These are phyloP conservation scores for Aspergillus pseudotamarii DNA, from an alignment of 2,329 filamentous ascomycete genomes.

Conservation along the genomic window DNA sequence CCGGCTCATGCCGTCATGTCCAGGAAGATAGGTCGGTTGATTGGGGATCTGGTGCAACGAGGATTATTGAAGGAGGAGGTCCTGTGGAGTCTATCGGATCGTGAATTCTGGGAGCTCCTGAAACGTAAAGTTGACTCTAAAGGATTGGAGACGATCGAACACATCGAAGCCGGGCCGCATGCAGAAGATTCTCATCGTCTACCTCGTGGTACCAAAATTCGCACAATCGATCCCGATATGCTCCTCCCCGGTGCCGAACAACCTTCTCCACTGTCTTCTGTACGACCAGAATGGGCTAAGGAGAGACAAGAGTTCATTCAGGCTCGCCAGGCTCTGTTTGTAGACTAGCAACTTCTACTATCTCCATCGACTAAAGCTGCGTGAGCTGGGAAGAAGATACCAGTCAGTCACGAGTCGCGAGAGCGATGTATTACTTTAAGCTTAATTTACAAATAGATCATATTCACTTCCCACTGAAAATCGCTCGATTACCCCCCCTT, in stretches of 20 bases:
- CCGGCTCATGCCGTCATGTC: slow-evolving; percentile 41
- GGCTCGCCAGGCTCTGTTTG: slow-evolving; percentile 12
- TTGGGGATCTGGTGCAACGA: slow-evolving; percentile 28
- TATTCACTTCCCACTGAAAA: not conserved
- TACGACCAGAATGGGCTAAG: slow-evolving; percentile 20
- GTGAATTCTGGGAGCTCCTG: slow-evolving; percentile 39
- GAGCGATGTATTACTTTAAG: not conserved
- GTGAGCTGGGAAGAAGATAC: not conserved
- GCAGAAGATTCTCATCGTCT: slow-evolving; percentile 27
- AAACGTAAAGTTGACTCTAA: slow-evolving; percentile 22
- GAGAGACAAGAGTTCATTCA: slow-evolving; percentile 23
- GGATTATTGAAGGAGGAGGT: slow-evolving; percentile 31
- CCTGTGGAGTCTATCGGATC: slow-evolving; percentile 40
- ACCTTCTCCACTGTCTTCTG: slow-evolving; percentile 18
- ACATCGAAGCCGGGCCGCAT: not conserved
- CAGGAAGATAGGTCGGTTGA: slow-evolving; percentile 36
- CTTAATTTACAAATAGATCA: not conserved
- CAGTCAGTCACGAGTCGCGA: not conserved
- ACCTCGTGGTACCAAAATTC: slow-evolving; percentile 32
- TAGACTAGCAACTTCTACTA: not conserved
- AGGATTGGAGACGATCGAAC: slow-evolving; percentile 6
- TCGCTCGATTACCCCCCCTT: not conserved
- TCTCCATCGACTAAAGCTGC: no score
- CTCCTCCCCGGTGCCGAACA: slow-evolving; percentile 11
- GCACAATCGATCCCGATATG: slow-evolving; percentile 39